These are phyloP conservation scores for Fusarium virguliforme DNA, from an alignment of 2,329 filamentous ascomycete genomes.

Conservation along the genomic window DNA sequence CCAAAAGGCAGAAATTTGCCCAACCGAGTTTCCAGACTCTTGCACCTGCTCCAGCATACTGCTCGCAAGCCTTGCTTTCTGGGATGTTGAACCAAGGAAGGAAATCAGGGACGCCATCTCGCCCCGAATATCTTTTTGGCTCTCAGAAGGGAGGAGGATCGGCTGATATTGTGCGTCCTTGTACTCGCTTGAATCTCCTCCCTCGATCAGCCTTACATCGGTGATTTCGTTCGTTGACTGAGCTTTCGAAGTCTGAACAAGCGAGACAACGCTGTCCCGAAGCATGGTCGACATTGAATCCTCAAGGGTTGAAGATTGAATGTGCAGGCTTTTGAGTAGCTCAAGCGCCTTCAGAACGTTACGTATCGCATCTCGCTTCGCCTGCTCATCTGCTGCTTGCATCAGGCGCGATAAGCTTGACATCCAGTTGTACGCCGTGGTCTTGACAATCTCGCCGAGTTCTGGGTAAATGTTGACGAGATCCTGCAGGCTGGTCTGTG, in stretches of 20 bases:
- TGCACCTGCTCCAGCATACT: slow-evolving; percentile 77
- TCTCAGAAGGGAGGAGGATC: slow-evolving; percentile 75
- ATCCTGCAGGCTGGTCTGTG: slow-evolving; percentile 70
- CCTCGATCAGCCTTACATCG: slow-evolving; percentile 52
- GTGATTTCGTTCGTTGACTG: slow-evolving; percentile 30
- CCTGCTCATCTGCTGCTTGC: slow-evolving; percentile 86
- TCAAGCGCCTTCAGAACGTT: slow-evolving; percentile 84
- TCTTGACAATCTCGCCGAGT: slow-evolving; percentile 77
- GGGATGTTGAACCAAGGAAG: slow-evolving; percentile 70
- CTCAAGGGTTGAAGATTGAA: slow-evolving; percentile 77
- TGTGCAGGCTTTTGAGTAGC: slow-evolving; percentile 74
- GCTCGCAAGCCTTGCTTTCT: slow-evolving; percentile 73
- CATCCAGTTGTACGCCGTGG: slow-evolving; percentile 85
- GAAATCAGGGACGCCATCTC: slow-evolving; percentile 73
- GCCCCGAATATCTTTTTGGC: slow-evolving; percentile 74
- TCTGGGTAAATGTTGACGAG: slow-evolving; percentile 75
- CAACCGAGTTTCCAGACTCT: slow-evolving; percentile 67
- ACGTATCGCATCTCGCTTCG: slow-evolving; percentile 79
- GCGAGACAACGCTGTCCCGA: slow-evolving; percentile 78
- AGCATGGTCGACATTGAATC: slow-evolving; percentile 78
- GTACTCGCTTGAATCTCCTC: slow-evolving; percentile 29
- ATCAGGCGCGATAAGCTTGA: slow-evolving; percentile 85
- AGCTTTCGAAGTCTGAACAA: slow-evolving; percentile 51
- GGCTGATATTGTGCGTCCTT: slow-evolving; percentile 66
- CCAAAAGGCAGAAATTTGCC: slow-evolving; percentile 83